Percentiles rank a stretch among this genome's conserved stretches.
Evolutionary conservation across 192 early-diverging fungal species (phyloP).

Genomic region (Chytriomyces sp.): DNA sequence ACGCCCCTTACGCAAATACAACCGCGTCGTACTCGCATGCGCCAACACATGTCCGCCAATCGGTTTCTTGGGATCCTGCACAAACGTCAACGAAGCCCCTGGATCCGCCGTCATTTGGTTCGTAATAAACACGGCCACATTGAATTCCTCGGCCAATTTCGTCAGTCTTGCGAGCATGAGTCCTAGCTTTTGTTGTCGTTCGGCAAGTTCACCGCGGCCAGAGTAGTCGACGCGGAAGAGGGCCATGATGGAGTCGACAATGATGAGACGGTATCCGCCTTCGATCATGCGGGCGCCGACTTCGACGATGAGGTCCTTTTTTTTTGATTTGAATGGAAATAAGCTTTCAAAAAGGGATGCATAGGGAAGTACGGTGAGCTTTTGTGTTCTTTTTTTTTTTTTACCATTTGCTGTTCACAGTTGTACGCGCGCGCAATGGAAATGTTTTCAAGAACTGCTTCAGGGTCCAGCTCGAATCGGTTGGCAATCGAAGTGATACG

Average conservation of each 20-base stretch:
- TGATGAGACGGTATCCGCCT: slow-evolving; percentile 53
- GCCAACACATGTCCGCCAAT: slow-evolving; percentile 72
- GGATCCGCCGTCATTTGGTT: slow-evolving; percentile 69
- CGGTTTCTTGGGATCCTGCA: slow-evolving; percentile 87
- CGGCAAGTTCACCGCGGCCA: slow-evolving; percentile 85
- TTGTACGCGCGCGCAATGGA: slow-evolving; percentile 80
- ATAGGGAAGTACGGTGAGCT: neutral
- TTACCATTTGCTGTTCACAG: slow-evolving; percentile 73
- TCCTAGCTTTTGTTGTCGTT: slow-evolving; percentile 81
- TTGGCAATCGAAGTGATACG: slow-evolving; percentile 76
- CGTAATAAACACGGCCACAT: slow-evolving; percentile 82
- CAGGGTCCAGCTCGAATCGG: slow-evolving; percentile 63
- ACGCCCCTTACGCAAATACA: slow-evolving; percentile 81
- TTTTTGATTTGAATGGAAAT: neutral
- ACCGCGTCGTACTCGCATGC: slow-evolving; percentile 73
- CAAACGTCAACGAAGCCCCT: slow-evolving; percentile 72
- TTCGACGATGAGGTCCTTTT: slow-evolving; percentile 60
- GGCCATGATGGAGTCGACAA: slow-evolving; percentile 83
- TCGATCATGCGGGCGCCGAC: slow-evolving; percentile 76
- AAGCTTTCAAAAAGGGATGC: neutral
- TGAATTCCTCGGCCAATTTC: slow-evolving; percentile 84
- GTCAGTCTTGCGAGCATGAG: slow-evolving; percentile 73
- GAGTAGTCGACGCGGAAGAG: slow-evolving; percentile 82
- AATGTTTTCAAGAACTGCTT: slow-evolving; percentile 77
- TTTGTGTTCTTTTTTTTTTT: no score